Evolutionary conservation across 305 asterid species (phyloP).

Genomic region (Solanum hybrid): DNA sequence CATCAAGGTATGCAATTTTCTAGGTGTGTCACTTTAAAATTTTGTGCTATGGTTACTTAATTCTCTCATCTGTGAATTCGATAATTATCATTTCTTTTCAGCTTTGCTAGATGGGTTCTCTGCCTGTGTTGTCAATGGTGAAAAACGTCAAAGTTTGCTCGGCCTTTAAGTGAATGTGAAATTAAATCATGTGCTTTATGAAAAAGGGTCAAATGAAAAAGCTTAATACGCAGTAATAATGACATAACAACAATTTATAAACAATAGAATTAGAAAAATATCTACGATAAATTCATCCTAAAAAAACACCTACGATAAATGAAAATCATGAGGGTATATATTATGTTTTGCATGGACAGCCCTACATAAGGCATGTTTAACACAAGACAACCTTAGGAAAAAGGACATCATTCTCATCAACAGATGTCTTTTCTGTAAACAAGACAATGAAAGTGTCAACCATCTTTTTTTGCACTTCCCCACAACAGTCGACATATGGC

Average conservation of each 20-base stretch:
- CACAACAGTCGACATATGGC: not conserved
- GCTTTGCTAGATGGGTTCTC: not conserved
- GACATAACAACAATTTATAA: not conserved
- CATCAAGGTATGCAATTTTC: constrained; percentile 64
- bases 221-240: not conserved
- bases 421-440: not conserved
- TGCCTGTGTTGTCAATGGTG: not conserved
- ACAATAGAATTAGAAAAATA: not conserved
- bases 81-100: not conserved
- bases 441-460: not conserved
- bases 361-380: not conserved
- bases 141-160: not conserved
- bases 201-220: not conserved
- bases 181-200: not conserved
- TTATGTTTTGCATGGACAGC: not conserved
- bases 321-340: not conserved
- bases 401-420: not conserved
- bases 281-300: not conserved
- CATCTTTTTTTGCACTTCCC: not conserved
- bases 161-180: not conserved
- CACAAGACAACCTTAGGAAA: not conserved
- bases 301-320: not conserved
- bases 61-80: not conserved
- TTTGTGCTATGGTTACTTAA: not conserved
- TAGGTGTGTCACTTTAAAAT: not conserved